These are phyloP conservation scores for Pleurotus salmoneostramineus DNA, from an alignment of 768 basidiomycete genomes.

Conservation along the genomic window DNA sequence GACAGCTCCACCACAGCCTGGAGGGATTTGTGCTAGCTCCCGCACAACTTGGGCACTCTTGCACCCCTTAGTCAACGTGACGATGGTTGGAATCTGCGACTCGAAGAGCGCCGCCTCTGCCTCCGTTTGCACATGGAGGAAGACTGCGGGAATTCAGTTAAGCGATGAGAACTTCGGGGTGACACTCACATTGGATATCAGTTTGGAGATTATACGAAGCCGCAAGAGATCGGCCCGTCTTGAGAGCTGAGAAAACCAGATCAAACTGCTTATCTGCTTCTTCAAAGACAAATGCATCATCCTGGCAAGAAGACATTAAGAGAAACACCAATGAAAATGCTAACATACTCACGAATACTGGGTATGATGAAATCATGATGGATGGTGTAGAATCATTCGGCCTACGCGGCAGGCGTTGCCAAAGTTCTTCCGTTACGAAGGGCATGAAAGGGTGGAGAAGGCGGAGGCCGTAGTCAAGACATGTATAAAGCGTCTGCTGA, in stretches of 20 bases:
- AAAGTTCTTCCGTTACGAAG: conserved; percentile 96
- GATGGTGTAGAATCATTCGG: conserved; percentile 79
- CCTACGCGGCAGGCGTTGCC: conserved; percentile 91
- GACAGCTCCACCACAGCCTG: conserved; percentile 83
- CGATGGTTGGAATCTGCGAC: conserved; percentile 71
- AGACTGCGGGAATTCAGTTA: conserved; percentile 46
- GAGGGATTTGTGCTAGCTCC: conserved; percentile 65
- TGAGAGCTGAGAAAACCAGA: conserved; percentile 75
- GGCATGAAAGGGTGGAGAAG: conserved; percentile 99
- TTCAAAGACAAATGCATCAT: conserved; percentile 54
- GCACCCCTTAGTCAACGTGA: conserved; percentile 84
- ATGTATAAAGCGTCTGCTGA: conserved; percentile 94
- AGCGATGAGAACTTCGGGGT: not conserved
- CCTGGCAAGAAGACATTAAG: conserved; percentile 33
- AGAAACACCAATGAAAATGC: not conserved
- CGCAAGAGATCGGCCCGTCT: conserved; percentile 78
- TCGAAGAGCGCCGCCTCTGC: conserved; percentile 65
- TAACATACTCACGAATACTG: conserved; percentile 57
- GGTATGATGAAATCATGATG: conserved; percentile 88
- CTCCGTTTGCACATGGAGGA: conserved; percentile 65
- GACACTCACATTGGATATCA: conserved; percentile 62
- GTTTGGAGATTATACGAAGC: conserved; percentile 86
- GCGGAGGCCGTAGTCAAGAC: conserved; percentile 85
- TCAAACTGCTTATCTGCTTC: conserved; percentile 85
- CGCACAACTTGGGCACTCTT: conserved; percentile 70